Conservation (phyloP, 169 alveolate species). For the Theileria equi region DNA sequence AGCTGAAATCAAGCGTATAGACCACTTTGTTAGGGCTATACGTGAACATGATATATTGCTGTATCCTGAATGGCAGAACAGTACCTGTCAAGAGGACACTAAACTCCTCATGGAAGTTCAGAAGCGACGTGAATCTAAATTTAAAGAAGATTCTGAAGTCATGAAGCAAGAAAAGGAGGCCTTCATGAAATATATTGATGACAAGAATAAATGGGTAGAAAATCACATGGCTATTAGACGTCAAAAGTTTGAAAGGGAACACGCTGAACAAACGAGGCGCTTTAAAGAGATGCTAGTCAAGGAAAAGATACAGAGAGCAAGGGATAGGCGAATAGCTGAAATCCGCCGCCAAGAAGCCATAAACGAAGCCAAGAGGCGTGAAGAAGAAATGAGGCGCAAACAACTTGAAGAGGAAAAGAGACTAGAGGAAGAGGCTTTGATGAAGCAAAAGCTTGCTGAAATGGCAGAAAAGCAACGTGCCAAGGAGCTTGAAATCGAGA, state of each 20-base stretch:
- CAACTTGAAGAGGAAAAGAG: constrained; percentile 66
- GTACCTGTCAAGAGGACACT: constrained; percentile 67
- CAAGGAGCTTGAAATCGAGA: constrained; percentile 50
- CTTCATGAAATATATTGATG: constrained; percentile 57
- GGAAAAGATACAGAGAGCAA: constrained; percentile 78
- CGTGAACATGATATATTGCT: constrained; percentile 77
- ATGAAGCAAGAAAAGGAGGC: constrained; percentile 62
- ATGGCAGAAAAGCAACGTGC: constrained; percentile 61
- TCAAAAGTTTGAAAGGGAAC: constrained; percentile 17
- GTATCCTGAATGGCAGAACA: constrained; percentile 67
- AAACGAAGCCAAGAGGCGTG: constrained; percentile 70
- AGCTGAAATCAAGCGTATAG: constrained; percentile 80
- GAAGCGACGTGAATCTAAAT: constrained; percentile 69
- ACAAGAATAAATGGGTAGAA: constrained; percentile 67
- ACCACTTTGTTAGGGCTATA: constrained; percentile 82
- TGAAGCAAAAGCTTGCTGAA: constrained; percentile 57
- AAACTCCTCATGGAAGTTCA: constrained; percentile 67
- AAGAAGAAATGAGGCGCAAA: constrained; percentile 69
- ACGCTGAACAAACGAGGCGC: constrained; percentile 32
- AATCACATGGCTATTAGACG: constrained; percentile 14
- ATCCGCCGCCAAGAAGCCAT: constrained; percentile 59
- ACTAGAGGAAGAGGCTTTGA: constrained; percentile 65
- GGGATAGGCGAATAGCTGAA: constrained; percentile 71
- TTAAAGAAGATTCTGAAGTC: constrained; percentile 67
- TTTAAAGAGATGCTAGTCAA: constrained; percentile 9